Evolutionary conservation across 2,329 filamentous ascomycete genomes (phyloP), one percentile per base, ranked within the genome.

Genomic region (Cladosporium austrohemisphaericum): DNA sequence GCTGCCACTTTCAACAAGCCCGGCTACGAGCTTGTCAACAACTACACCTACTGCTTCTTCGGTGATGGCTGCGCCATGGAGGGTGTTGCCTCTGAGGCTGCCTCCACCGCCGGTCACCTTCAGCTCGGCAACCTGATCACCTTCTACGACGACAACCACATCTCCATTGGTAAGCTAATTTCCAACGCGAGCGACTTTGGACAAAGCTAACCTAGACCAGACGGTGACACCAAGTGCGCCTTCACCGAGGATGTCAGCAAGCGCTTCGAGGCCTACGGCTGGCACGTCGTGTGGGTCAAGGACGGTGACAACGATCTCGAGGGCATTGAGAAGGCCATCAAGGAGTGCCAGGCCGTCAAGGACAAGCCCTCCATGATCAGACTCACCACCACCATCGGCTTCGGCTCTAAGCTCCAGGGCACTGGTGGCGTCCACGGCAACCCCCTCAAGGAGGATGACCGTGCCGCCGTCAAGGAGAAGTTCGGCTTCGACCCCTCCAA

Each of bases 11-110:
- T 94, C 84, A 98, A 98, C 85, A 96, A 94, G 82, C 88, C 91
- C 59, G 88, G 86, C 57, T 97, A 86, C 73, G 84, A 90, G 60
- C 75, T 98, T 51, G 75, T 95, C 74, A 86, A 94, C 82, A 96
- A 97, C 85, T 83, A 96, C 82, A 98, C 93, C 69, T 98, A 91
- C 77, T 76, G 73, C 74, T 95, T 97, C 82, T 88, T 98, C 69
- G 93, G 93, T 70, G 93, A 98, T 79, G 93, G 93, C 60, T 98
- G 93, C 76, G 82, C 94, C 75, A 94, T 95, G 91, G 93, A 98
- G 80, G 93, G 93, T 80, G 81, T 98, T 76, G 89, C 93, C 60
- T 82, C 83, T 68, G 93, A 98, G 79, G 92, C 93, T 65, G 88
- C 80, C 62, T 95, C 90, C 54, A 80, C 90, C 61, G 93, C 93